Base-by-base conservation (phyloP, 148 eudicot genomes). In the Cornus florida region DNA sequence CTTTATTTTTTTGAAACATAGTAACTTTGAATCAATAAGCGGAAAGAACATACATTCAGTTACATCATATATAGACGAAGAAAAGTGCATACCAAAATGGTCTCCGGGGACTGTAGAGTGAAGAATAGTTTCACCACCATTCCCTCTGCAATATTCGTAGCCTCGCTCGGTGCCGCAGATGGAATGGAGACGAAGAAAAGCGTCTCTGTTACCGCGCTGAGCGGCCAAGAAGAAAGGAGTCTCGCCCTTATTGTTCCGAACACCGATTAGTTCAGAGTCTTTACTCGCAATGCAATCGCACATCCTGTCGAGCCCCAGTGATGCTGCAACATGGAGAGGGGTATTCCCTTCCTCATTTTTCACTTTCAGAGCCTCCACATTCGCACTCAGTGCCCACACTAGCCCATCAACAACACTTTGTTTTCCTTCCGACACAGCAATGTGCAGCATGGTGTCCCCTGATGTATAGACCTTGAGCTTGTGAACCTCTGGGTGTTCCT, bases 101-200 rank as follows among this genome's bases (percentile, higher is more conserved):
- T 72, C 81, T 72, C 71, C 71, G 13, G n/a, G 12, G 66, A 79
- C 65, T 20, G 81, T 76, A 20, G 59, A 41, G 33, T 79, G 76
- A 46, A 79, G 76, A 72, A 72, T 48, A 1, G 76, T 79, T 10
- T 79, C 76, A n/a, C 81, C 81, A 66, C 72, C 66, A 13, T 50
- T 79, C 48, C 71, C 46, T 41, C 76, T 62, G 20, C 71, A 71
- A 39, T 23, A 32, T 8, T 24, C 17, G 16, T 46, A 66, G 65
- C 65, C 72, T 4, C 13, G 7, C 14, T 24, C 65, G 0, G 12
- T 14, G 60, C 12, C 11, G 19, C 39, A 46, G 3, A 39, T 17
- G 22, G 2, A 6, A 8, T 66, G 69, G 28, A 79, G 71, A 12
- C 64, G 48, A n/a, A 65, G 76, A 28, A 69, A 69, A 69, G 41